Base-by-base conservation (phyloP, 305 asterid species). In the Fraxinus ornus region DNA sequence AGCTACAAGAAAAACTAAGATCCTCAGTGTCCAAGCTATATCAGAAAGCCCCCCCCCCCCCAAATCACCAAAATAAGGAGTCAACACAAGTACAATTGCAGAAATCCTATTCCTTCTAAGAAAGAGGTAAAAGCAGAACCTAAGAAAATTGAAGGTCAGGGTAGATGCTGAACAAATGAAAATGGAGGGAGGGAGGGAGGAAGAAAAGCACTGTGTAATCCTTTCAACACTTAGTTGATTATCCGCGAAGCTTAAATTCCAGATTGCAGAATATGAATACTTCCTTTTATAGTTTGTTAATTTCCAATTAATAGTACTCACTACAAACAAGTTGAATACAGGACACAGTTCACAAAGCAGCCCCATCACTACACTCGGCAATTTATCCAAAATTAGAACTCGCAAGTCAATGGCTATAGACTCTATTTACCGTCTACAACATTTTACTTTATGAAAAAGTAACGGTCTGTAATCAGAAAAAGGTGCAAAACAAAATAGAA, bases 401-500 rank as follows among this genome's bases (percentile, higher is more conserved):
- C 7, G 9, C 21, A 66, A 13, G 74, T 26, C 74, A 66, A 66
- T 66, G 74, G 36, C 24, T 7, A 66, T n/a, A 66, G 72, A 12
- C 30, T 22, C 72, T 62, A 22, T 1, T 24, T 39, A 47, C 77
- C 30, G 49, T 49, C 22, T n/a, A 19, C 44, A 15, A 57, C 0
- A 47, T 75, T 75, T 30, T 22, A 19, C 22, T 5, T 30, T 24
- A 8, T 36, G 19, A 35, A 57, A 62, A 77, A 66, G 49, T 62
- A 19, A 39, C 66, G 5, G 8, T 77, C 17, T 28, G 22, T 71
- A 62, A 37, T 70, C 79, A 30, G 71, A 64, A 36, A 82, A 74
- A 52, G 52, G 78, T 77, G 80, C 79, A n/a, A 66, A n/a, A 77
- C 3, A 80, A 80, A 77, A 19, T n/a, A 36, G 57, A 81, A 26